phyloP scores from a whole-genome alignment of 495 filamentous ascomycete genomes.

The Cetradonia linearis region DNA sequence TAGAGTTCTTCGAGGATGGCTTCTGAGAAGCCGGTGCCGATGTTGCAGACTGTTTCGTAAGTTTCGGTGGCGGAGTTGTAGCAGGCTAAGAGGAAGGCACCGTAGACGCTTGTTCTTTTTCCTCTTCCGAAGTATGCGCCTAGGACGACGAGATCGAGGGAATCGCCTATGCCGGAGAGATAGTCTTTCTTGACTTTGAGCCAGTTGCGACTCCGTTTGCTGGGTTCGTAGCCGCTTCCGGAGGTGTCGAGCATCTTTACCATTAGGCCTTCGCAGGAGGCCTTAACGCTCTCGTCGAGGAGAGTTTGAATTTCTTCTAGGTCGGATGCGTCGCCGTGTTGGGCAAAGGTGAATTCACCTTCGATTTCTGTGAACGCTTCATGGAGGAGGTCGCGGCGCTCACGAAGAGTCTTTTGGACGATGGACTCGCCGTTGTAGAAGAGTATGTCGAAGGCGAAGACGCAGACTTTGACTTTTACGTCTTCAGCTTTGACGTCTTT shows the following conservation, averaged over 20 bases:
- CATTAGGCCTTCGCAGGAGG: constrained; percentile 94
- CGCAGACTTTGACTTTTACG: constrained; percentile 92
- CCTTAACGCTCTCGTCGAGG: constrained; percentile 86
- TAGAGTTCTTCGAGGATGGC: constrained; percentile 74
- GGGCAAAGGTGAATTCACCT: constrained; percentile 88
- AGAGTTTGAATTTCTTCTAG: constrained; percentile 86
- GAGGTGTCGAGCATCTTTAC: constrained; percentile 95
- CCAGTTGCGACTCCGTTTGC: constrained; percentile 93
- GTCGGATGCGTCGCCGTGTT: constrained; percentile 75
- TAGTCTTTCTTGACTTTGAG: constrained; percentile 99
- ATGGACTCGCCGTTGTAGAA: constrained; percentile 88
- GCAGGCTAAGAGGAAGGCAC: constrained; percentile 88
- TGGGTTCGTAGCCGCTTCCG: constrained; percentile 88
- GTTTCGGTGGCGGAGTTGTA: constrained; percentile 69
- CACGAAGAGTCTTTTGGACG: constrained; percentile 76
- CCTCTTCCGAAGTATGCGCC: constrained; percentile 91
- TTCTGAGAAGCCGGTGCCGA: constrained; percentile 94
- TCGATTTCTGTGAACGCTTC: constrained; percentile 64
- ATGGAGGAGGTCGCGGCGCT: constrained; percentile 69
- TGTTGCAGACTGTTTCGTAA: constrained; percentile 96
- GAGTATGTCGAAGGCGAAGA: constrained; percentile 92
- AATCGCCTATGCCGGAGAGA: constrained; percentile 84
- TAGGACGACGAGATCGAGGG: constrained; percentile 89
- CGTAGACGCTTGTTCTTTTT: constrained; percentile 90
- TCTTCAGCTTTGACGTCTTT: constrained; percentile 98